Evolutionary conservation across 805 yeast genomes (phyloP), one percentile per base, ranked within the genome.

Genomic region (Lachancea fermentati): DNA sequence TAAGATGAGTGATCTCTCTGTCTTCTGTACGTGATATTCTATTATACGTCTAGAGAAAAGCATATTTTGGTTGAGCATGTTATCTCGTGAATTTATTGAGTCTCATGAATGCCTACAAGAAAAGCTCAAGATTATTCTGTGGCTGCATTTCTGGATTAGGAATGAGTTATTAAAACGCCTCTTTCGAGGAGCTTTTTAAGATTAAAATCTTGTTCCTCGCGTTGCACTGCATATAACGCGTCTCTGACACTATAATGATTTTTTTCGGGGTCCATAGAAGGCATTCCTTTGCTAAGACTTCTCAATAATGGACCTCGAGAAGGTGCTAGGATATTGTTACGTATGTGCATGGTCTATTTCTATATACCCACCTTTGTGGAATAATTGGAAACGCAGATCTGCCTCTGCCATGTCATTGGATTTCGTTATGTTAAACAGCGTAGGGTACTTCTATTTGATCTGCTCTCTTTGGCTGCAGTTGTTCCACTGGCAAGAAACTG

Each of bases 321-420:
- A 51, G 9, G 7, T 56, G 2, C 43, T 67, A 5, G 72, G 73
- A 3, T 47, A 60, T n/a, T 45, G 61, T 0, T 67, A 68, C 46
- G 71, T 67, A 2, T 25, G 56, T 4, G 66, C 68, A 36, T 69
- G 73, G 73, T 60, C 78, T 12, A 40, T 72, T 1, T 71, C 79
- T 2, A 71, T 70, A 55, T 75, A 75, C 45, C 77, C 79, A 3
- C 71, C 76, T 2, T 39, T 75, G 5, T 30, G 64, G 5, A 56
- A 71, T 6, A 73, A 73, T 44, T 64, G 62, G 48, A 55, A 47
- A 19, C 54, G 65, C 12, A 58, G 54, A 38, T 65, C 74, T 0
- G 60, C 79, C 0, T 73, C 72, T 37, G 78, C 78, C 0, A 51
- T 75, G 2, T 75, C 80, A 0, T 47, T 67, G 3, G 81, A 76